These are phyloP conservation scores for Apophysomyces trapeziformis DNA, from an alignment of 371 early-diverging fungal species.

Conservation along the genomic window DNA sequence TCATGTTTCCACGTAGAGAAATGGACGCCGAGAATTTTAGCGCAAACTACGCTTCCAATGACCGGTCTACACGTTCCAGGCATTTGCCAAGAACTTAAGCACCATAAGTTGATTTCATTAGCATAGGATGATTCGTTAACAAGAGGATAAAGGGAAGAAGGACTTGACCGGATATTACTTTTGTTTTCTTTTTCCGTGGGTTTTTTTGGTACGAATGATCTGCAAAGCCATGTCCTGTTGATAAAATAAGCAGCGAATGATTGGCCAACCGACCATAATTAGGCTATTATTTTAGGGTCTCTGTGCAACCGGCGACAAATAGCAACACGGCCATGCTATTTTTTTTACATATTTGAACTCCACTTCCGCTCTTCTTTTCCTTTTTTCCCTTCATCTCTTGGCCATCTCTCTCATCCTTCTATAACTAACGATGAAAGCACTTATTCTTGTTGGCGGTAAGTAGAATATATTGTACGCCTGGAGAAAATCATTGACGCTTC, in stretches of 20 bases:
- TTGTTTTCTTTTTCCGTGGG: background rate
- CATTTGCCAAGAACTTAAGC: background rate
- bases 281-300: constrained; percentile 14
- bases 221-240: constrained; percentile 5
- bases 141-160: background rate
- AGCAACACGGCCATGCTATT: constrained; percentile 13
- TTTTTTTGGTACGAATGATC: background rate
- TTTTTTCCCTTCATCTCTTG: constrained; percentile 20
- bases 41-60: constrained; percentile 5
- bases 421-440: constrained; percentile 84
- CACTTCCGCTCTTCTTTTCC: constrained; percentile 19
- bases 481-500: background rate
- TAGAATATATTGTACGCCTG: background rate
- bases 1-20: constrained; percentile 1
- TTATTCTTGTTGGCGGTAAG: constrained; percentile 98
- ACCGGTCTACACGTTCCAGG: background rate
- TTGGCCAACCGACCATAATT: constrained; percentile 11
- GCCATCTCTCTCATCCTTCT: constrained; percentile 14
- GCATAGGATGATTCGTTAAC: background rate
- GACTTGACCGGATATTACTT: too few species aligned
- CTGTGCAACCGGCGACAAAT: constrained; percentile 17
- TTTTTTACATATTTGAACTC: constrained; percentile 15
- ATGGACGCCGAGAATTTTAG: constrained; percentile 3
- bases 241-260: constrained; percentile 1
- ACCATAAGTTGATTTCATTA: background rate